phyloP scores from a whole-genome alignment of 164 flowering plant genomes.

The Tetracentron sinense region DNA sequence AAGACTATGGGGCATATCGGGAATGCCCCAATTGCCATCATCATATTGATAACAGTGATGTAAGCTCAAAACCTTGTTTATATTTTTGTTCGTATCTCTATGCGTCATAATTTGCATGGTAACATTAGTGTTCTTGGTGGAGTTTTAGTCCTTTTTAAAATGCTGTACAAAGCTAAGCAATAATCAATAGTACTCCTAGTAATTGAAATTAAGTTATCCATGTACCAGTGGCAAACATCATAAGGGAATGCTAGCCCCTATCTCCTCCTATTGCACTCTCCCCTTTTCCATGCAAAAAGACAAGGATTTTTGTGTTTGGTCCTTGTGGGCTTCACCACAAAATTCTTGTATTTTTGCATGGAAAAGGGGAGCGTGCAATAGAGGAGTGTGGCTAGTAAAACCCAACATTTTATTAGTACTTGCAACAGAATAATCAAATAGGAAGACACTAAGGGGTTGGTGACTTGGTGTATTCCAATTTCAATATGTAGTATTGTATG shows the following conservation, averaged over 20 bases:
- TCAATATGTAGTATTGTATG: not conserved
- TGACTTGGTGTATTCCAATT: too few species aligned
- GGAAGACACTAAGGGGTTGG: not conserved
- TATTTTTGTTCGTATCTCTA: not conserved
- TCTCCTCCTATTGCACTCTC: not conserved
- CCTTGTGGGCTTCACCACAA: too few species aligned
- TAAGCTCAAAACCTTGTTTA: slow-evolving; percentile 28
- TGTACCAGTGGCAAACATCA: not conserved
- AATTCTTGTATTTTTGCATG: too few species aligned
- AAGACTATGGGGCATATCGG: slow-evolving; percentile 56
- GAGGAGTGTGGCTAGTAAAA: not conserved
- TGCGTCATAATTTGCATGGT: not conserved
- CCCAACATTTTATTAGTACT: not conserved
- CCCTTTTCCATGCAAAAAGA: not conserved
- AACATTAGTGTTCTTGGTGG: not conserved
- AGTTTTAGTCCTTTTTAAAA: not conserved
- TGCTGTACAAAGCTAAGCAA: not conserved
- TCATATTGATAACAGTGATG: slow-evolving; percentile 79
- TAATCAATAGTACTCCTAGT: not conserved
- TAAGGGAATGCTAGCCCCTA: too few species aligned
- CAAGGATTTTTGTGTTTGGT: not conserved
- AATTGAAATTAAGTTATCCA: not conserved
- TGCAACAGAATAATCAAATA: not conserved
- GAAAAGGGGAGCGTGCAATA: too few species aligned
- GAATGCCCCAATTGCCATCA: slow-evolving; percentile 79